Evolutionary conservation across 1,284 basidiomycete species (phyloP).

Genomic region (Boletus mariae): DNA sequence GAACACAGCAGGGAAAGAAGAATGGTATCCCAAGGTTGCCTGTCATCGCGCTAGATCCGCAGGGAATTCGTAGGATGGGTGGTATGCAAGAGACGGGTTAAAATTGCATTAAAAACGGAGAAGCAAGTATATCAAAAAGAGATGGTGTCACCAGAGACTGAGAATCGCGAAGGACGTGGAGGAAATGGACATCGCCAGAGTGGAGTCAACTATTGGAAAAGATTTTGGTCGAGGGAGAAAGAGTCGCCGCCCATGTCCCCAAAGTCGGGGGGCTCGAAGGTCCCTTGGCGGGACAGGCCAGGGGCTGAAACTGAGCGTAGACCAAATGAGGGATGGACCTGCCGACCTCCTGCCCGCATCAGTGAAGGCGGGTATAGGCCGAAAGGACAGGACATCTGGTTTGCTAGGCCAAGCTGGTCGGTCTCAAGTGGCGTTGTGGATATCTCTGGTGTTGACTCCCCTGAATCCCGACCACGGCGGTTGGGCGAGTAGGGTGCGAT

Average conservation of each 20-base stretch:
- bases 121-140: conserved; percentile 13
- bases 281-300: conserved; percentile 14
- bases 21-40: conserved; percentile 10
- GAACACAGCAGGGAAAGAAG: conserved; percentile 20
- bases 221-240: conserved; percentile 39
- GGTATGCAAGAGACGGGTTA: conserved; percentile 33
- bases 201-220: conserved; percentile 40
- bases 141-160: conserved; percentile 7
- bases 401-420: conserved; percentile 37
- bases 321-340: conserved; percentile 22
- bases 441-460: conserved; percentile 55
- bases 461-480: conserved; percentile 41
- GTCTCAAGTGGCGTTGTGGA: conserved; percentile 42
- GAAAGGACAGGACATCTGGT: conserved; percentile 31
- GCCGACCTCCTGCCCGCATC: conserved; percentile 21
- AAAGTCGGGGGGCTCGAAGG: conserved; percentile 32
- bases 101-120: conserved; percentile 30
- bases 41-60: conserved; percentile 12
- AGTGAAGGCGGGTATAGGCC: conserved; percentile 18
- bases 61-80: conserved; percentile 22
- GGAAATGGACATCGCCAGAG: conserved; percentile 13
- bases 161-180: background rate
- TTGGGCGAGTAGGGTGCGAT: conserved; percentile 50
- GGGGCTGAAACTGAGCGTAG: conserved; percentile 37
- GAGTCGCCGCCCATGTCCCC: conserved; percentile 51